Conservation (phyloP, 2,329 filamentous ascomycete species). For the Pseudogymnoascus sp. region DNA sequence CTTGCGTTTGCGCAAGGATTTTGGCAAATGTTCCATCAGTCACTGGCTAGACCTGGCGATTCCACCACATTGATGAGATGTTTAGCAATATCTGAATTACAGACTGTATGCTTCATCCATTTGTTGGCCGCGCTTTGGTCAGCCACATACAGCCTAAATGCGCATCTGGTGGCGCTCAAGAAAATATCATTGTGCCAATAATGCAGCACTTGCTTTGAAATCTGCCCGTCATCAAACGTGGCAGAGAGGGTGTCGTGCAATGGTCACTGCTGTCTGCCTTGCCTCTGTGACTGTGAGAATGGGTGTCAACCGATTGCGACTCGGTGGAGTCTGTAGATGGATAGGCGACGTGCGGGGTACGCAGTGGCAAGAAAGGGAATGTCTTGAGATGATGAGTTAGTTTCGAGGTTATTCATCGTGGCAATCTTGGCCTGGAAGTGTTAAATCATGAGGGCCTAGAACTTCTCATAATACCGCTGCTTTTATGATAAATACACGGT, state of each 20-base stretch:
- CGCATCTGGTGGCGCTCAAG: too few species aligned
- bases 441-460: not conserved
- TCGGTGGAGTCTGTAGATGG: not conserved
- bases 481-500: not conserved
- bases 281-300: not conserved
- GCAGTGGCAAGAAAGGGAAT: not conserved
- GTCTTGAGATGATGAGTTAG: not conserved
- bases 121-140: not conserved
- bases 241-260: not conserved
- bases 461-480: not conserved
- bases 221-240: too few species aligned
- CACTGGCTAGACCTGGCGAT: not conserved
- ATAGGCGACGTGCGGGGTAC: not conserved
- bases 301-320: not conserved
- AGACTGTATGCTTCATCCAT: too few species aligned
- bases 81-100: too few species aligned
- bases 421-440: not conserved
- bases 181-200: too few species aligned
- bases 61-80: too few species aligned
- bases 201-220: too few species aligned
- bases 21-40: not conserved
- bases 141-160: not conserved
- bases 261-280: not conserved
- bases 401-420: not conserved
- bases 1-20: too few species aligned